Evolutionary conservation across 208 protist genomes (phyloP).

Genomic region (Phytomonas serpens): DNA sequence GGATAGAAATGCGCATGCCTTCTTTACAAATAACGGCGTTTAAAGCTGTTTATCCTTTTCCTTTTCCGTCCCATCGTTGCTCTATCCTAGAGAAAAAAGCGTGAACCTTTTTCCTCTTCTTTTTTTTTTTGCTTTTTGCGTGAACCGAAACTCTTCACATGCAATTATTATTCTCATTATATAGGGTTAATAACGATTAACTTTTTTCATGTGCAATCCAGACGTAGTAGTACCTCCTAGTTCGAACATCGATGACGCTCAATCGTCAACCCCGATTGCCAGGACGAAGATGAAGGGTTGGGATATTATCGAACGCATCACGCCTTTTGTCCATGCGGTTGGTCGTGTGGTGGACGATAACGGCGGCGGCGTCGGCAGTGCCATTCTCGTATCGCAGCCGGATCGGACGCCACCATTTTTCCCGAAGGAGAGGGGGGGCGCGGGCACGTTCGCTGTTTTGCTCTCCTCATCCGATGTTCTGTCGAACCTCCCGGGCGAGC

Average conservation of each 20-base stretch:
- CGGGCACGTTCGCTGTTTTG: slow-evolving; percentile 31
- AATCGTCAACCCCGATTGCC: background rate
- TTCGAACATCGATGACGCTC: too few species aligned
- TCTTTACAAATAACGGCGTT: background rate
- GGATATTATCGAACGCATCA: slow-evolving; percentile 68
- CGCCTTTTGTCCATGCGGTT: slow-evolving; percentile 69
- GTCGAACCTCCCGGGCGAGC: slow-evolving; percentile 20
- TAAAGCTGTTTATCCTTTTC: slow-evolving; percentile 4
- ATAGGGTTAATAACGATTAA: background rate
- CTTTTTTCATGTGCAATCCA: background rate
- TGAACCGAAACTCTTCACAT: background rate
- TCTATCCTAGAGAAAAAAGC: background rate
- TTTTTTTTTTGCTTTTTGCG: background rate
- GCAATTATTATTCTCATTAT: background rate
- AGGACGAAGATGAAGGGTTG: slow-evolving; percentile 32
- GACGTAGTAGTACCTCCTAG: too few species aligned
- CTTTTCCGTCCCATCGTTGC: background rate
- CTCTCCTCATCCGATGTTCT: slow-evolving; percentile 76
- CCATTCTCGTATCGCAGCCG: slow-evolving; percentile 41
- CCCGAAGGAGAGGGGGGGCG: background rate
- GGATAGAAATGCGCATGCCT: background rate
- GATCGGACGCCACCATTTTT: background rate
- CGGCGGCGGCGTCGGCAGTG: slow-evolving; percentile 34
- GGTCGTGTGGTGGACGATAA: slow-evolving; percentile 42
- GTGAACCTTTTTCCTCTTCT: background rate